phyloP scores from a whole-genome alignment of 2,329 filamentous ascomycete species.

The Fusarium haematococcum region DNA sequence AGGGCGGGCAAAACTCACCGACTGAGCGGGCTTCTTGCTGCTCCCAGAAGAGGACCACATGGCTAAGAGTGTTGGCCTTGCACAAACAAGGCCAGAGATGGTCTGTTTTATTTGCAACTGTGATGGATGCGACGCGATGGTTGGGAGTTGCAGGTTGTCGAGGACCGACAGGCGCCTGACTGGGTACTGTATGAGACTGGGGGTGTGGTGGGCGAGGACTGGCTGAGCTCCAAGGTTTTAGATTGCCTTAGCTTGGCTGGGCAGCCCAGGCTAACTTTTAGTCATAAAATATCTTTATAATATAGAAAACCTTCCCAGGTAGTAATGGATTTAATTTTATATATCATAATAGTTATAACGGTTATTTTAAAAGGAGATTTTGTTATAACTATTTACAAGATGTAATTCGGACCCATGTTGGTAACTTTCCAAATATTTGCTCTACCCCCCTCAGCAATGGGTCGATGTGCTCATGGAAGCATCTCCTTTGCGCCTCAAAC shows the following conservation, averaged over 20 bases:
- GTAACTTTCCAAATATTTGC: background rate
- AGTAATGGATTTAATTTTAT: background rate
- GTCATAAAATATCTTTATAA: background rate
- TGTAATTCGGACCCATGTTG: background rate
- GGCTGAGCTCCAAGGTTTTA: background rate
- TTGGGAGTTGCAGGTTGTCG: conserved; percentile 37
- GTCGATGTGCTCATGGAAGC: background rate
- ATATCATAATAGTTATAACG: background rate
- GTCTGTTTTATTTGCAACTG: conserved; percentile 47
- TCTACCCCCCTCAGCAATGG: background rate
- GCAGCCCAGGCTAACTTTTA: background rate
- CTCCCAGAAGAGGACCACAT: conserved; percentile 76
- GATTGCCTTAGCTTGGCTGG: background rate
- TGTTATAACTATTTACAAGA: background rate
- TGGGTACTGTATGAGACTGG: background rate
- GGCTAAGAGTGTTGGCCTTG: conserved; percentile 46
- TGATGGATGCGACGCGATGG: conserved; percentile 34
- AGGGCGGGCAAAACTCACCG: conserved; percentile 64
- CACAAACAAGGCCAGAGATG: conserved; percentile 34
- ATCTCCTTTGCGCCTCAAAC: background rate
- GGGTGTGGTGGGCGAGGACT: background rate
- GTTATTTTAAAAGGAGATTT: background rate
- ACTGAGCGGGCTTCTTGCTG: conserved; percentile 77
- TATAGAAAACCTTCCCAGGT: background rate
- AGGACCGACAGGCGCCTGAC: background rate